Base-by-base conservation (phyloP, 129 eudicot species). In the Flaveria sonorensis region DNA sequence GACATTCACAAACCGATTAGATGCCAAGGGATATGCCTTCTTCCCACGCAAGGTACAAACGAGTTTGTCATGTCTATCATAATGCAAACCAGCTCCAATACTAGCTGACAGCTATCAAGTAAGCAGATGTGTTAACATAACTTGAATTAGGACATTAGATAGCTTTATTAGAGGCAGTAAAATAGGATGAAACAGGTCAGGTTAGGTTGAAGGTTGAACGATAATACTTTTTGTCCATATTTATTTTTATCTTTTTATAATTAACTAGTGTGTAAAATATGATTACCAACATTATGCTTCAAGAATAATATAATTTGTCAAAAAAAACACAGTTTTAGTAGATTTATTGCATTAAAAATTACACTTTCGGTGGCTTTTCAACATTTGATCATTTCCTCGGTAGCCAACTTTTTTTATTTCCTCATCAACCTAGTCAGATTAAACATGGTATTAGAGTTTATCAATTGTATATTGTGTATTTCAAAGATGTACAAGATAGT, bases 41-140 rank as follows among this genome's bases (percentile, higher is more conserved):
- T 95, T 95, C 1, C 86, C 96, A 62, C 91, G 99, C 11, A 85
- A 39, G 50, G 46, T 75, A 68, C 86, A 89, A 13, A 75, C 74
- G 59, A 89, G 78, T 79, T 87, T 90, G 56, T 80, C 82, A 21
- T 63, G 61, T 86, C 78, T 87, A 80, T 89, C 87, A 79, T 82
- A 94, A 71, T 81, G 90, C 81, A 88, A 73, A 61, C 98, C 98
- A 69, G 85, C 81, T 68, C 93, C 97, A 81, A 91, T 53, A 65
- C 90, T 86, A 47, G 88, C 86, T 63, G 88, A 84, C 70, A 84
- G 28, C 96, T 92, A 72, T 77, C 39, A 28, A 63, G 47, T 56
- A 75, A 45, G 71, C 68, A 70, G 52, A 79, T 13, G 66, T 14
- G 20, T 71, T 68, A 28, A 32, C 32, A 48, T 1, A 10, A 64